Evolutionary conservation across 148 eudicot species (phyloP), one percentile per base, ranked within the genome.

Genomic region (Diospyros kaki): DNA sequence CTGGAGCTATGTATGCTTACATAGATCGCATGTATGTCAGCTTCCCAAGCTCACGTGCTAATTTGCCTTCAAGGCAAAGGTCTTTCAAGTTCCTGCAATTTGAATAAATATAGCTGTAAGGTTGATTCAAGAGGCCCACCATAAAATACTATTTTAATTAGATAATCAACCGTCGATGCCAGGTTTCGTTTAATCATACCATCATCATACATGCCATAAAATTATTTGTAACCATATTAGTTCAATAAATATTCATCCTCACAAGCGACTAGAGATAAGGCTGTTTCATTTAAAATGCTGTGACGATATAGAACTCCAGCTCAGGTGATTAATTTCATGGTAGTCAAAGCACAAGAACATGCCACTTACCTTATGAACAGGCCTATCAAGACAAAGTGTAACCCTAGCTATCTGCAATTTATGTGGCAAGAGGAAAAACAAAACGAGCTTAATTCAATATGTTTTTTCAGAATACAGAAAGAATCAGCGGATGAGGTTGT

Each of bases 41-140:
- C 64, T 82, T 72, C 59, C 80, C 88, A 80, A 94, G 86, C 61
- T 91, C 91, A 56, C 91, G 89, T 15, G 90, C 85, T 28, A 94
- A 80, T 52, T 90, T 89, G 72, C 98, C 98, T 78, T 80, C 78
- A 55, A 94, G 89, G 86, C 89, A 81, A 9, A 93, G 90, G 81
- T 89, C 83, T 71, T 69, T 80, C 83, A 93, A 78, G 78, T 87
- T 82, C 97, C 98, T 94, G 90, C 67, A 78, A 79, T 15, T 59
- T 66, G 66, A 18, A 66, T 12, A 60, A 48, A 44, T 17, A 7
- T 15, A 9, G 63, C 9, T 48, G 52, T 6, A 41, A 51, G 55
- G 17, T 68, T 38, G 12, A n/a, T 18, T 14, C 11, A 66, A 38
- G 15, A 69, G 18, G 12, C 9, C 55, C 6, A 17, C 40, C 11